These are phyloP conservation scores for Litsea cubeba DNA, from an alignment of 164 flowering plant genomes.

Conservation along the genomic window DNA sequence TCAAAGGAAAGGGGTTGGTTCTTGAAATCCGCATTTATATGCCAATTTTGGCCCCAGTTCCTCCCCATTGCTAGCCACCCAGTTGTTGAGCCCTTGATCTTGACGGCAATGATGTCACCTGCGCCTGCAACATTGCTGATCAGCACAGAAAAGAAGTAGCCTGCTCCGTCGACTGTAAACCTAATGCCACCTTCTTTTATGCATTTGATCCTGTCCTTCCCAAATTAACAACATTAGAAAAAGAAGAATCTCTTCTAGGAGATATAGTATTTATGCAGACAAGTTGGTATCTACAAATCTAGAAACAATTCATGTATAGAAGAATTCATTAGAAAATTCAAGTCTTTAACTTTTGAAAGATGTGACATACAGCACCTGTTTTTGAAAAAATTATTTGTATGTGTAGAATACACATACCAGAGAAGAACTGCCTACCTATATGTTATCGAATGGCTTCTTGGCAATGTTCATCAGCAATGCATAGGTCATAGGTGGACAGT, in stretches of 20 bases:
- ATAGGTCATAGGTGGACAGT: too few species aligned
- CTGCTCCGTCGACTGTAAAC: slow-evolving; percentile 57
- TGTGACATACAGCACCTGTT: too few species aligned
- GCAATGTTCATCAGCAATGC: too few species aligned
- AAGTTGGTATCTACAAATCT: too few species aligned
- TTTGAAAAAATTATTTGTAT: too few species aligned
- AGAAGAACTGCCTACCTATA: too few species aligned
- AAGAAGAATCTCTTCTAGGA: background rate
- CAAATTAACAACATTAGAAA: background rate
- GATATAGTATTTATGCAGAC: too few species aligned
- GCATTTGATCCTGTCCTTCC: slow-evolving; percentile 65
- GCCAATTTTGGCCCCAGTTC: slow-evolving; percentile 97
- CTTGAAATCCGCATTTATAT: slow-evolving; percentile 67
- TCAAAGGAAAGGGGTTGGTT: slow-evolving; percentile 88
- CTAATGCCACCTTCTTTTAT: slow-evolving; percentile 85
- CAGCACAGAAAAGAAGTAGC: slow-evolving; percentile 62
- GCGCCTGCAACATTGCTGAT: slow-evolving; percentile 83
- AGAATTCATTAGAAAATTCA: too few species aligned
- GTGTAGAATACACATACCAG: too few species aligned
- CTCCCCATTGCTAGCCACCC: slow-evolving; percentile 97
- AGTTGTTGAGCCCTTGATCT: slow-evolving; percentile 80
- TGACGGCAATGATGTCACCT: slow-evolving; percentile 75
- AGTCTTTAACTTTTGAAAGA: too few species aligned
- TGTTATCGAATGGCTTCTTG: too few species aligned
- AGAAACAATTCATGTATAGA: too few species aligned